Evolutionary conservation across 2,329 filamentous ascomycete species (phyloP), one percentile per base, ranked within the genome.

Genomic region (Epichloe baconii): DNA sequence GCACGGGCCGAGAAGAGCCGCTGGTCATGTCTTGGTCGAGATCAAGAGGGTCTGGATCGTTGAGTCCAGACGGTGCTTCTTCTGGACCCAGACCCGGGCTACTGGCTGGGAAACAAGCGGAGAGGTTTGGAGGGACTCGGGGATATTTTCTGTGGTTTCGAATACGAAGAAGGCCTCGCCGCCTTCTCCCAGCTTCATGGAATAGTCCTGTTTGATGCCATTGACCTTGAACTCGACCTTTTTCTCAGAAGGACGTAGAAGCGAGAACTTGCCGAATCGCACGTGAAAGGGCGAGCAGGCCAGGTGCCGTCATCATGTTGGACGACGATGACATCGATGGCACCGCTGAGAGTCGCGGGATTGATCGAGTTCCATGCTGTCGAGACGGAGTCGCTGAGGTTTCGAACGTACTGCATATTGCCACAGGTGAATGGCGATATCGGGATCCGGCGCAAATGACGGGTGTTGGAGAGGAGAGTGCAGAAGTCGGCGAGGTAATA

Each of bases 291-390:
- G 93, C 31, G 91, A 97, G 71, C 93, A 98, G 57, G 85, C 83
- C 52, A 97, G 77, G 73, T 76, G 72, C 88, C 93, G 76, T 98
- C 93, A 65, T 91, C 88, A 59, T 94, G 89, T 69, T 98, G 89
- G 53, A 98, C 89, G 51, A 98, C 91, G 59, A 98, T 95, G 60
- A 97, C 91, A 76, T 98, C 93, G 71, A 98, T 97, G 64, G 93
- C 93, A 64, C 93, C 93, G 71, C 88, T 95, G 52, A 98, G 80
- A 12, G 93, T 98, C 44, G 93, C 89, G 48, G 93, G 93, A 69
- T 98, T 98, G 76, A 98, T 95, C 26, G 90, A 96, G 71, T 98
- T 98, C 93, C 93, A 98, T 68, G 93, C 91, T 72, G 93, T 96
- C 61, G 90, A 95, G 62, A 98, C 91, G 49, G 89, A 94, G 66